Evolutionary conservation across 352 stramenopile species (phyloP).

Genomic region (Pythium folliculosum): DNA sequence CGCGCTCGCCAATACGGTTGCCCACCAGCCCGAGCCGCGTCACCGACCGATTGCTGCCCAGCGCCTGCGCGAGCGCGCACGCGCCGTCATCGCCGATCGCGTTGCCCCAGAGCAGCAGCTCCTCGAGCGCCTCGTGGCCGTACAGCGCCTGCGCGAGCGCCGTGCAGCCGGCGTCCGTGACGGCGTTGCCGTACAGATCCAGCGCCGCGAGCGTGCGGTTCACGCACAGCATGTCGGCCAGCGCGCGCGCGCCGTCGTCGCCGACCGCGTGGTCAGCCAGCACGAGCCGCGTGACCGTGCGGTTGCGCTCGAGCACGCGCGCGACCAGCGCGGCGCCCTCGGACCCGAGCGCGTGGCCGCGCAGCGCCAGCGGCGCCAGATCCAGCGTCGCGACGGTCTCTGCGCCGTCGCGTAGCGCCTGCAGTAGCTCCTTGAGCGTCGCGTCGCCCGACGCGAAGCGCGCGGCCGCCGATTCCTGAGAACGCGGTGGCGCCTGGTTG

Average conservation of each 20-base stretch:
- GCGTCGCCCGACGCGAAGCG: conserved; percentile 13
- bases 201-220: conserved; percentile 64
- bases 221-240: conserved; percentile 62
- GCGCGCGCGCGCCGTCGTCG: conserved; percentile 50
- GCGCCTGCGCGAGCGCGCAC: conserved; percentile 45
- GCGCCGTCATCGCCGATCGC: conserved; percentile 51
- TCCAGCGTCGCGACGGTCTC: conserved; percentile 11
- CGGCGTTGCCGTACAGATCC: conserved; percentile 61
- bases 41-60: conserved; percentile 56
- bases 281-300: conserved; percentile 55
- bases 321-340: conserved; percentile 54
- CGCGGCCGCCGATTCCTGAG: not conserved
- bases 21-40: conserved; percentile 53
- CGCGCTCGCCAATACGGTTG: conserved; percentile 47
- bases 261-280: conserved; percentile 64
- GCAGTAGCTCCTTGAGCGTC: conserved; percentile 13
- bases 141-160: conserved; percentile 62
- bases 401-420: conserved; percentile 1
- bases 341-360: not conserved
- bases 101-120: conserved; percentile 56
- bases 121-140: conserved; percentile 57
- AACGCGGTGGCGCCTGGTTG: no score
- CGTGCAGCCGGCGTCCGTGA: conserved; percentile 53
- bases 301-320: conserved; percentile 55
- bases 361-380: conserved; percentile 4